Conservation (phyloP, 1,139 yeast species). For the Geotrichum histeridarum region DNA sequence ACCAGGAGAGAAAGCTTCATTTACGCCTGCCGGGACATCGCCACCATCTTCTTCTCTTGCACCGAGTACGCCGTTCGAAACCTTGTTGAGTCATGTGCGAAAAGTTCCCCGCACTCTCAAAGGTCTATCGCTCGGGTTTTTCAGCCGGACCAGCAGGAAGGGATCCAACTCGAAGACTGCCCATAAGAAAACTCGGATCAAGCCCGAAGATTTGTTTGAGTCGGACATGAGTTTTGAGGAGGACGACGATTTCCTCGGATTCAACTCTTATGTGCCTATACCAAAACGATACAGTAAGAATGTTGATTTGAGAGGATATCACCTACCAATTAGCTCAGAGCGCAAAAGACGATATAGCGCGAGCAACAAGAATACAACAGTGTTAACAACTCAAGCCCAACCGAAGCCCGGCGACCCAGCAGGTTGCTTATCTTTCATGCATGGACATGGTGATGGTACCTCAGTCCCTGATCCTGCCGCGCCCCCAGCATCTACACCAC, state of each 20-base stretch:
- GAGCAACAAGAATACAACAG: background rate
- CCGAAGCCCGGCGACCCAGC: background rate
- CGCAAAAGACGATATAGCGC: slow-evolving; percentile 1
- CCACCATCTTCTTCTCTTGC: background rate
- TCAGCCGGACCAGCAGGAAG: background rate
- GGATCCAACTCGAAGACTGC: background rate
- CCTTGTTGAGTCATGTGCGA: slow-evolving; percentile 6
- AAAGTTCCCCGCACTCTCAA: slow-evolving; percentile 12
- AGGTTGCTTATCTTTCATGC: background rate
- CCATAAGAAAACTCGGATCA: background rate
- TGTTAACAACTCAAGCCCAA: background rate
- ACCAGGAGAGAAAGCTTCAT: background rate
- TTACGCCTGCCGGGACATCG: background rate
- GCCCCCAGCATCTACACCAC: too few relatives aligned
- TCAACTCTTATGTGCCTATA: background rate
- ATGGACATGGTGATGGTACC: background rate
- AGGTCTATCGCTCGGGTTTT: background rate
- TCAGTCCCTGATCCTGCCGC: background rate
- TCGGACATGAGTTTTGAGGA: slow-evolving; percentile 8
- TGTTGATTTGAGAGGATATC: slow-evolving; percentile 5
- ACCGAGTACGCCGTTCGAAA: background rate
- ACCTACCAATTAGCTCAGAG: slow-evolving; percentile 1
- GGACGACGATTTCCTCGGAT: slow-evolving; percentile 1
- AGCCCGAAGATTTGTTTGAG: slow-evolving; percentile 13
- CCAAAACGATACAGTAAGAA: slow-evolving; percentile 2